Conservation (phyloP, 352 stramenopile species). For the Thraustochytrium striatum region DNA sequence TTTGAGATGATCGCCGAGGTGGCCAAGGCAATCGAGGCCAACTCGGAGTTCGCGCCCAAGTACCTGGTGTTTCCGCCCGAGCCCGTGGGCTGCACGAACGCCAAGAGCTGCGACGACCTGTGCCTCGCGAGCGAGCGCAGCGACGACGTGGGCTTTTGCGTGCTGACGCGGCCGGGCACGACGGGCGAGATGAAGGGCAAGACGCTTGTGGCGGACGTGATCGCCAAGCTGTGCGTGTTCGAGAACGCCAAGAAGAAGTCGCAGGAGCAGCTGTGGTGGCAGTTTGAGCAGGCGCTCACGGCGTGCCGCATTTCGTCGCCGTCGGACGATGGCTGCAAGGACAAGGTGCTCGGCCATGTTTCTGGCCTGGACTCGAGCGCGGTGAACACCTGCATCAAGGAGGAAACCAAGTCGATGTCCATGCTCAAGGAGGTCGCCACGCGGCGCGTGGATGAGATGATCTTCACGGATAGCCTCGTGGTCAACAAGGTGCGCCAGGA, state of each 20-base stretch:
- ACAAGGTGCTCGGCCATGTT: not conserved
- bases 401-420: not conserved
- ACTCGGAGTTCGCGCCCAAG: not conserved
- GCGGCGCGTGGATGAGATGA: conserved; percentile 4
- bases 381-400: not conserved
- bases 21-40: not conserved
- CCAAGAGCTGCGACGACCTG: not conserved
- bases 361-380: not conserved
- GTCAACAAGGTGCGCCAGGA: conserved; percentile 19
- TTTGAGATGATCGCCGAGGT: conserved; percentile 6
- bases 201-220: not conserved
- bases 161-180: not conserved
- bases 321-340: not conserved
- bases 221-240: not conserved
- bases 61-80: conserved; percentile 5
- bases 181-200: not conserved
- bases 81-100: not conserved
- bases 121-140: not conserved
- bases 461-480: conserved; percentile 35
- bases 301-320: not conserved
- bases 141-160: not conserved
- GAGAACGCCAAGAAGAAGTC: not conserved
- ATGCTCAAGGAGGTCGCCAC: not conserved
- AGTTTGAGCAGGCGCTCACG: too few species aligned
- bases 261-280: not conserved